These are phyloP conservation scores for Tephrocybe sp. DNA, from an alignment of 768 basidiomycete species.

Conservation along the genomic window DNA sequence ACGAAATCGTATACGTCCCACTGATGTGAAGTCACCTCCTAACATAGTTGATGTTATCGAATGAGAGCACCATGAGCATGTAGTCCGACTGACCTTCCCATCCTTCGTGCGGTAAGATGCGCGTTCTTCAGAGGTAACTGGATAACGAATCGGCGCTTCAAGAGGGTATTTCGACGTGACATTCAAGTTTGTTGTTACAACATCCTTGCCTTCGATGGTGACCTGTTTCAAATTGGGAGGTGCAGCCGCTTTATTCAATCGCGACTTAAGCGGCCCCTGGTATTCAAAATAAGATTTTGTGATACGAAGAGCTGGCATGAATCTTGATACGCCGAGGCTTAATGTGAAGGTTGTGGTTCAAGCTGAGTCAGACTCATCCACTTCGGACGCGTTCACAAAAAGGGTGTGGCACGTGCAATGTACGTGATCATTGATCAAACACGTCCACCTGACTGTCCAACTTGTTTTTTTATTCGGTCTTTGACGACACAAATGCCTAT, in stretches of 20 bases:
- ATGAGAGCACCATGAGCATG: not conserved
- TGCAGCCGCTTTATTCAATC: not conserved
- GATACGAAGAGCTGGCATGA: slow-evolving; percentile 21
- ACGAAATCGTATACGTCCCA: slow-evolving; percentile 62
- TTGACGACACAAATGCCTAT: slow-evolving; percentile 1
- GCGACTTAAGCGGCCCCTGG: slow-evolving; percentile 1
- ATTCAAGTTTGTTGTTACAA: not conserved
- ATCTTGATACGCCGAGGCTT: not conserved
- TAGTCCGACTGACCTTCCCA: slow-evolving; percentile 39
- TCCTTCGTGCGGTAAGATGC: slow-evolving; percentile 27
- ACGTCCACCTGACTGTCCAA: not conserved
- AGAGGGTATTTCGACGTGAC: not conserved
- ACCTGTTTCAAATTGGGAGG: not conserved
- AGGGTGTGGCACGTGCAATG: not conserved
- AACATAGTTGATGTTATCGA: not conserved
- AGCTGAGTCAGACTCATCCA: not conserved
- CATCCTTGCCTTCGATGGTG: too few species aligned
- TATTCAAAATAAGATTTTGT: slow-evolving; percentile 14
- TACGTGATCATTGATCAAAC: slow-evolving; percentile 10
- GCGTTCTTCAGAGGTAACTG: slow-evolving; percentile 25
- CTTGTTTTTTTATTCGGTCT: not conserved
- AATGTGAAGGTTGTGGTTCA: not conserved
- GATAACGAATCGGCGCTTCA: slow-evolving; percentile 19
- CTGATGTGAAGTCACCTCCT: slow-evolving; percentile 51
- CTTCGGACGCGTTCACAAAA: not conserved